phyloP scores from a whole-genome alignment of 2,329 filamentous ascomycete species.

The Diplodia sapinea region DNA sequence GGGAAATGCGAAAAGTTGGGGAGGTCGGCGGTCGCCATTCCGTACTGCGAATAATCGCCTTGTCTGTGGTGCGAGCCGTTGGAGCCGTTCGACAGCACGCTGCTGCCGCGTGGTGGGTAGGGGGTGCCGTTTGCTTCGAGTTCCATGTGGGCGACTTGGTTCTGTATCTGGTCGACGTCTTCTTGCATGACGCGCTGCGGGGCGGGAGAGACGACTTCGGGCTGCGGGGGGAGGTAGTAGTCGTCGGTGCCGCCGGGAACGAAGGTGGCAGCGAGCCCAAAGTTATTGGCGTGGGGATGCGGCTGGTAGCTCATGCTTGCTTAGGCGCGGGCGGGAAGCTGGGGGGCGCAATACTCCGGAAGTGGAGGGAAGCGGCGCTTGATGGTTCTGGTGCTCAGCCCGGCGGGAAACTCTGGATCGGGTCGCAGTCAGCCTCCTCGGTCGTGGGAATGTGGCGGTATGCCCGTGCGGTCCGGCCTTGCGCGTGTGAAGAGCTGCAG shows the following conservation, averaged over 20 bases:
- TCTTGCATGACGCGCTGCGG: constrained; percentile 91
- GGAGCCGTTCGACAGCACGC: constrained; percentile 35
- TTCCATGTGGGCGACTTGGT: constrained; percentile 89
- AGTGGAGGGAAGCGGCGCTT: constrained; percentile 21
- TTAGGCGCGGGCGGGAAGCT: constrained; percentile 16
- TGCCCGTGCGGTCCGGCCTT: constrained; percentile 23
- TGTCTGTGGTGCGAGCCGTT: constrained; percentile 32
- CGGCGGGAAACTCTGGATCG: constrained; percentile 23
- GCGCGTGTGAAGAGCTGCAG: constrained; percentile 11
- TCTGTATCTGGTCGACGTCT: constrained; percentile 82
- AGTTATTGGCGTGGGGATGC: constrained; percentile 22
- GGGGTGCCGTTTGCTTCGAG: constrained; percentile 66
- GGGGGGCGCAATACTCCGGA: constrained; percentile 26
- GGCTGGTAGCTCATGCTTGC: constrained; percentile 31
- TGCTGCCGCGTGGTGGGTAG: constrained; percentile 21
- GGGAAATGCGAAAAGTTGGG: constrained; percentile 93
- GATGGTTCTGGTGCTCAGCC: constrained; percentile 19
- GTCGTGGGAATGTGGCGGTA: constrained; percentile 17
- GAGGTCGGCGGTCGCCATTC: constrained; percentile 53
- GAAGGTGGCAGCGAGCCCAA: constrained; percentile 61
- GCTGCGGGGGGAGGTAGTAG: constrained; percentile 65
- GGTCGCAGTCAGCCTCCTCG: constrained; percentile 27
- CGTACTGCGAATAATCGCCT: constrained; percentile 48
- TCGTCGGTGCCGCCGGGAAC: constrained; percentile 71
- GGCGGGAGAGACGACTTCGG: constrained; percentile 71